A percentile compares a stretch with the other conserved stretches of the same genome.
These are phyloP conservation scores for Oehlia diaphana DNA, from an alignment of 192 early-diverging fungal species.

Conservation along the genomic window DNA sequence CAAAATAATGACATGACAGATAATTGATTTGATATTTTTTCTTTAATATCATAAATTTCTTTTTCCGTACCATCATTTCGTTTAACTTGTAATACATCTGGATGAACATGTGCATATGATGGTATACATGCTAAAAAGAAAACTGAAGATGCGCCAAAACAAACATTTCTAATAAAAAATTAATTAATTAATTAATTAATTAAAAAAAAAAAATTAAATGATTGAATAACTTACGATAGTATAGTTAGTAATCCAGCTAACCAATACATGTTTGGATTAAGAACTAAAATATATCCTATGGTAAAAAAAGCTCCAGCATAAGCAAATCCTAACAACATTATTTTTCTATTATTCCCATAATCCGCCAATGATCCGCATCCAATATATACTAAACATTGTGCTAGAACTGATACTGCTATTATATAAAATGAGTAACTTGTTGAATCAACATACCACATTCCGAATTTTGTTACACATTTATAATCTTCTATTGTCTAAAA, in stretches of 20 bases:
- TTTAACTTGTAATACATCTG: conserved; percentile 33
- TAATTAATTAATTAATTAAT: neutral
- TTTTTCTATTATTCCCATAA: conserved; percentile 38
- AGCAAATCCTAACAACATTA: conserved; percentile 40
- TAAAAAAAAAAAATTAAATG: neutral
- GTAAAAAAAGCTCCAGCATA: conserved; percentile 43
- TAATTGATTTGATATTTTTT: conserved; percentile 38
- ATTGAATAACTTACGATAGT: conserved; percentile 26
- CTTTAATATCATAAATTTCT: conserved; percentile 8
- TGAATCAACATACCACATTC: neutral
- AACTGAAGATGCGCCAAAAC: conserved; percentile 49
- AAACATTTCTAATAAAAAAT: conserved; percentile 29
- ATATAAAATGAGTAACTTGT: neutral
- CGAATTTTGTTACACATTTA: neutral
- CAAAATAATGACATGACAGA: conserved; percentile 31
- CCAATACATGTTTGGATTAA: conserved; percentile 41
- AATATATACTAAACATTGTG: neutral
- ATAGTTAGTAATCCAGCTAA: conserved; percentile 41
- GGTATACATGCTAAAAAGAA: conserved; percentile 57
- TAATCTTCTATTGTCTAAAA: neutral
- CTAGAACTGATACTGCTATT: neutral
- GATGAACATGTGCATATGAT: conserved; percentile 38
- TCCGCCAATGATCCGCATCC: neutral
- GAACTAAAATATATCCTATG: conserved; percentile 37
- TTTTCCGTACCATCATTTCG: neutral